These are phyloP conservation scores for Epichloe baconii DNA, from an alignment of 2,329 filamentous ascomycete species.

Conservation along the genomic window DNA sequence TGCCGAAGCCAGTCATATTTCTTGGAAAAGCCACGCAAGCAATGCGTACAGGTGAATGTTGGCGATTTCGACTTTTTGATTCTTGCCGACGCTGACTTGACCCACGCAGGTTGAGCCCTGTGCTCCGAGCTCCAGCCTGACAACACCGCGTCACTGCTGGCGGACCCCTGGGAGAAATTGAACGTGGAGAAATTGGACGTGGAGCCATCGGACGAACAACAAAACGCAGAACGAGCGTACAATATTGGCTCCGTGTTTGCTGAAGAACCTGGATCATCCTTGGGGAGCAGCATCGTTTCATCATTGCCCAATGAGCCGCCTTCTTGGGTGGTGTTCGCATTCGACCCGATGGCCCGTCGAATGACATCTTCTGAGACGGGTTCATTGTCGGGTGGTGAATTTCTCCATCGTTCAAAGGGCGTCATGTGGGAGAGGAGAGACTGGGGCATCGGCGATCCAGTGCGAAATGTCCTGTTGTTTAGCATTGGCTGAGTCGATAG, in stretches of 20 bases:
- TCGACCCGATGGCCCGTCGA: conserved; percentile 16
- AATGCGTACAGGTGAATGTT: conserved; percentile 26
- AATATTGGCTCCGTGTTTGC: conserved; percentile 17
- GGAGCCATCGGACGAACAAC: conserved; percentile 11
- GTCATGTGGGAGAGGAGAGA: conserved; percentile 24
- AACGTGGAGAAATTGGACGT: conserved; percentile 5
- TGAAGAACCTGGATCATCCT: conserved; percentile 19
- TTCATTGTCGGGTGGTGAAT: conserved; percentile 32
- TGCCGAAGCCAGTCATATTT: conserved; percentile 32
- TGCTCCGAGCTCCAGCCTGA: conserved; percentile 3
- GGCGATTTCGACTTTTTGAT: conserved; percentile 9
- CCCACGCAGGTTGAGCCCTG: conserved; percentile 3
- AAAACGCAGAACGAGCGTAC: conserved; percentile 10
- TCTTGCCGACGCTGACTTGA: conserved; percentile 6
- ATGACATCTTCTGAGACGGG: conserved; percentile 26
- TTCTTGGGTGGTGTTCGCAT: not conserved
- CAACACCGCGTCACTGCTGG: conserved; percentile 4
- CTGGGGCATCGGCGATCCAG: conserved; percentile 30
- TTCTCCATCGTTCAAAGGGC: conserved; percentile 30
- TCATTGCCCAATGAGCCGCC: not conserved
- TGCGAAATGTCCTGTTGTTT: conserved; percentile 17
- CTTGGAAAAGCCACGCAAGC: conserved; percentile 24
- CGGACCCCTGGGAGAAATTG: conserved; percentile 8
- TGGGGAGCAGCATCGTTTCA: not conserved
- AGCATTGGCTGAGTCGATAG: conserved; percentile 17